Percentiles rank a stretch among this genome's conserved stretches.
These are phyloP conservation scores for Ophiocordyceps polyrhachis-furcata DNA, from an alignment of 2,329 filamentous ascomycete genomes.

Conservation along the genomic window DNA sequence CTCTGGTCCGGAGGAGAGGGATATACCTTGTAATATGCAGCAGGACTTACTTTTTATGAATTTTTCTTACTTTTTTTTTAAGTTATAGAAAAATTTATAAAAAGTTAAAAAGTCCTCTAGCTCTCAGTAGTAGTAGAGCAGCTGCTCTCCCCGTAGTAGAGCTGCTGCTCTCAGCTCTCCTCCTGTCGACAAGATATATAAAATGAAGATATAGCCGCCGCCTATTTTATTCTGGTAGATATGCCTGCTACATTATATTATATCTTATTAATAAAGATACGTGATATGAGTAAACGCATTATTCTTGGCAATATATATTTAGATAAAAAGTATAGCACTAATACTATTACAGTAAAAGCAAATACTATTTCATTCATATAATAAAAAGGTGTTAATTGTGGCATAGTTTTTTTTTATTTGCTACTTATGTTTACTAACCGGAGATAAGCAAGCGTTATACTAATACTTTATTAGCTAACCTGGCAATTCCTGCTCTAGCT, in stretches of 20 bases:
- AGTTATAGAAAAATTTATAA: too few relatives aligned
- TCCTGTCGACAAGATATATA: too few relatives aligned
- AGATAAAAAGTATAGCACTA: background rate
- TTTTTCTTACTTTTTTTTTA: too few relatives aligned
- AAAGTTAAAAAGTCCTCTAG: too few relatives aligned
- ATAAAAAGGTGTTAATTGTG: background rate
- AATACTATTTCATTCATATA: background rate
- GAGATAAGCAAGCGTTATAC: background rate
- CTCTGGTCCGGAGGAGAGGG: too few relatives aligned
- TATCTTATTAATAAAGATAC: background rate
- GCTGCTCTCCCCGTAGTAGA: too few relatives aligned
- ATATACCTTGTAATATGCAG: too few relatives aligned
- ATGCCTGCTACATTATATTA: background rate
- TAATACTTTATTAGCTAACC: background rate
- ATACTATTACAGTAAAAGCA: background rate
- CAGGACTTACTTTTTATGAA: too few relatives aligned
- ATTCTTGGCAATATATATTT: background rate
- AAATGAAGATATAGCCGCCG: too few relatives aligned
- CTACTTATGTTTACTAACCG: background rate
- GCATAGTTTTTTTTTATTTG: background rate
- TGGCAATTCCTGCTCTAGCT: too few relatives aligned
- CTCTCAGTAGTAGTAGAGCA: too few relatives aligned
- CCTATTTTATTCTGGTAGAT: background rate
- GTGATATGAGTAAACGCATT: background rate
- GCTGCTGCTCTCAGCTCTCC: too few relatives aligned